Evolutionary conservation across 257 asterid species (phyloP).

Genomic region (Solanum sitiens): DNA sequence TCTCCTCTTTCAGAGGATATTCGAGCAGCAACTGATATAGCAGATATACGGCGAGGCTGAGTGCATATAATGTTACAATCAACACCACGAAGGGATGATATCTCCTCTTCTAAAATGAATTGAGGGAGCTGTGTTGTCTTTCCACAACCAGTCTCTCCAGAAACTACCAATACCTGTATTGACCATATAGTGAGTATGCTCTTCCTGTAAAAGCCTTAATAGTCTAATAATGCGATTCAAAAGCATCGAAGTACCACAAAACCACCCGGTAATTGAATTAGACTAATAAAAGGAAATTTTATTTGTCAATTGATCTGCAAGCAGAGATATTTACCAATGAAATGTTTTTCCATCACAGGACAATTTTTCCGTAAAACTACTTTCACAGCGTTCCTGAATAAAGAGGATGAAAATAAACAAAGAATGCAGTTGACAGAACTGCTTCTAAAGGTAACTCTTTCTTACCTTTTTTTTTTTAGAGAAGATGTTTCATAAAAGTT

Average conservation of each 20-base stretch:
- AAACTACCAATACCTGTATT: conserved; percentile 79
- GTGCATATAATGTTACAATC: conserved; percentile 85
- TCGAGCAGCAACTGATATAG: conserved; percentile 93
- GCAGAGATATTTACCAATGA: background rate
- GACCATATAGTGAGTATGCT: background rate
- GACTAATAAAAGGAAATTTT: background rate
- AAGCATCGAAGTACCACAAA: background rate
- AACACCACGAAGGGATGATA: conserved; percentile 70
- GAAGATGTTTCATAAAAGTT: background rate
- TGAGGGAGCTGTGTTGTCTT: conserved; percentile 99
- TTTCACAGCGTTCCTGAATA: background rate
- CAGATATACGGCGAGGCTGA: conserved; percentile 97
- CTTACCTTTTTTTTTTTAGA: background rate
- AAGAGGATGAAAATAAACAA: background rate
- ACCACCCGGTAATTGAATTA: background rate
- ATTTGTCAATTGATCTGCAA: background rate
- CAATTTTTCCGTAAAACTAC: background rate
- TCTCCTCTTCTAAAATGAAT: conserved; percentile 84
- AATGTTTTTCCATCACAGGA: background rate
- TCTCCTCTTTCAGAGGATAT: conserved; percentile 91
- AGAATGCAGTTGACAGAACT: background rate
- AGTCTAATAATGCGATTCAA: background rate
- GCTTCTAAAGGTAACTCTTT: background rate
- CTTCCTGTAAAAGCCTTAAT: background rate
- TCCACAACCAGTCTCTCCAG: conserved; percentile 99